A percentile compares a stretch with the other conserved stretches of the same genome.
These are phyloP conservation scores for Elsinoe fawcettii DNA, from an alignment of 2,329 filamentous ascomycete genomes.

Conservation along the genomic window DNA sequence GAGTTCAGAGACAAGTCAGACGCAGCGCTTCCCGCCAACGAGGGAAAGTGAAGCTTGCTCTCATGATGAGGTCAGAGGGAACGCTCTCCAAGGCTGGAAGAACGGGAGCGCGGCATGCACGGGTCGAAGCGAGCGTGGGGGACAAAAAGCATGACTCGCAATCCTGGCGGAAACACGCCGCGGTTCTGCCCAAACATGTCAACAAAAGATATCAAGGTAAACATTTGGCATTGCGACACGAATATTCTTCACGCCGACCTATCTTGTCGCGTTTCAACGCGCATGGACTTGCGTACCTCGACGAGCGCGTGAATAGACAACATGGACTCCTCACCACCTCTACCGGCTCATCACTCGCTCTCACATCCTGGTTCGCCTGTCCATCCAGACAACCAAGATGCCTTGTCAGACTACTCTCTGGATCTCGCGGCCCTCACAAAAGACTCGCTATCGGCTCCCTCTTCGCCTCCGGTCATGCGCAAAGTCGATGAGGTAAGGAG, in stretches of 20 bases:
- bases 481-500: slow-evolving; percentile 23
- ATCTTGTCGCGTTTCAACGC: neutral
- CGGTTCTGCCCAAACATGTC: neutral
- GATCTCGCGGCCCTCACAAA: slow-evolving; percentile 28
- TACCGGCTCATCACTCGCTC: slow-evolving; percentile 2
- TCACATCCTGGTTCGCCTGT: neutral
- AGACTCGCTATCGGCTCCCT: slow-evolving; percentile 21
- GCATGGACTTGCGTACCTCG: neutral
- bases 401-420: slow-evolving; percentile 25
- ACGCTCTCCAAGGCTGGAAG: neutral
- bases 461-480: slow-evolving; percentile 22
- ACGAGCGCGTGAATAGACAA: neutral
- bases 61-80: slow-evolving; percentile 9
- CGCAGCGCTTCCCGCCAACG: neutral
- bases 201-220: neutral
- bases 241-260: neutral
- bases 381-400: neutral
- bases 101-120: neutral
- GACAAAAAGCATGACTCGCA: neutral
- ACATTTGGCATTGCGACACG: neutral
- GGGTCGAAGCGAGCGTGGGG: neutral
- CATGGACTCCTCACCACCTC: slow-evolving; percentile 2
- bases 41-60: neutral
- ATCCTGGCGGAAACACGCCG: neutral
- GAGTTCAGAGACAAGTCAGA: neutral